Evolutionary conservation across 768 basidiomycete species (phyloP).

Genomic region (Fibroporia radiculosa): DNA sequence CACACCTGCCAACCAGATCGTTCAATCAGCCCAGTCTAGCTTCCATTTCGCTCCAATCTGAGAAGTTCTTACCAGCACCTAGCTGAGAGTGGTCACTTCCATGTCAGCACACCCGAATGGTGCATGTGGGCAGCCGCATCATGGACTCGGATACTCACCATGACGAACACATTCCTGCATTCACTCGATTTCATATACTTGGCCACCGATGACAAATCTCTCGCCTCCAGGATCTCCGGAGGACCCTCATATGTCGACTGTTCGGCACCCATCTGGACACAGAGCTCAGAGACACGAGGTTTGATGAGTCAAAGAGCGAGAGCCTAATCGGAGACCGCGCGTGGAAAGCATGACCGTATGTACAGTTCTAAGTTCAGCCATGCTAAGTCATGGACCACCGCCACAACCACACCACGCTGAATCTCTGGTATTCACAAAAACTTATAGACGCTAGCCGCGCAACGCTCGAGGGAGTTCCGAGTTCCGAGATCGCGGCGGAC

Average conservation of each 20-base stretch:
- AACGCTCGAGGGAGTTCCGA: no score
- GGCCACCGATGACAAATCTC: slow-evolving; percentile 41
- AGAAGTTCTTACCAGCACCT: slow-evolving; percentile 50
- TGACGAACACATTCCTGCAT: slow-evolving; percentile 64
- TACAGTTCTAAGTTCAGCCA: no score
- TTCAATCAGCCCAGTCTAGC: neutral
- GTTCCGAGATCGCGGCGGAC: no score
- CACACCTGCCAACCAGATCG: slow-evolving; percentile 21
- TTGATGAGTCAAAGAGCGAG: no score
- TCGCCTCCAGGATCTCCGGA: slow-evolving; percentile 23
- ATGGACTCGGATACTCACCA: slow-evolving; percentile 40
- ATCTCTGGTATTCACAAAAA: no score
- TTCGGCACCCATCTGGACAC: slow-evolving; percentile 15
- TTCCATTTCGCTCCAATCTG: no score
- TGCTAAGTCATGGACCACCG: no score
- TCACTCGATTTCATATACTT: slow-evolving; percentile 61
- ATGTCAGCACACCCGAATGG: neutral
- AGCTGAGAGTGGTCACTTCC: slow-evolving; percentile 30
- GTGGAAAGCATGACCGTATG: no score
- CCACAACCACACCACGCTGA: no score
- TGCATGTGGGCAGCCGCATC: neutral
- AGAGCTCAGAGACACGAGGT: no score
- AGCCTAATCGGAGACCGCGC: no score
- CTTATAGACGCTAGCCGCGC: no score
- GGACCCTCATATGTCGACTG: slow-evolving; percentile 15